Conservation (phyloP, 192 early-diverging fungal species). For the Backusella sp. region DNA sequence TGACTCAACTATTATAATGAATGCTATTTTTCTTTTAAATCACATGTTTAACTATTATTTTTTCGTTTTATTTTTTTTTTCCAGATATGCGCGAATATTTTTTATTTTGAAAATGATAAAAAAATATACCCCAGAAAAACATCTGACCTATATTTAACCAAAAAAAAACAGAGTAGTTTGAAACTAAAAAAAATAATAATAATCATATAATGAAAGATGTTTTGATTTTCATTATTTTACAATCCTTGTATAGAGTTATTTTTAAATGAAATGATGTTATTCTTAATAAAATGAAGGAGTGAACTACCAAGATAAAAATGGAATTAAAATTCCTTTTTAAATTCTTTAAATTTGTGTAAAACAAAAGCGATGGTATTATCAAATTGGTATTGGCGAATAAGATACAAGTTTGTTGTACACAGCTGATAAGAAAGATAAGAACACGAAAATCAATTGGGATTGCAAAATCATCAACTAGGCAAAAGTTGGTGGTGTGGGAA, state of each 20-base stretch:
- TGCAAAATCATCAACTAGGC: slow-evolving; percentile 5
- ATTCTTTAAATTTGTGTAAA: background rate
- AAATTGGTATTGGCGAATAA: background rate
- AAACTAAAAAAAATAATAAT: background rate
- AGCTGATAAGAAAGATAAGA: slow-evolving; percentile 8
- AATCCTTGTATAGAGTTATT: background rate
- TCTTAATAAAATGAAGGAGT: slow-evolving; percentile 1
- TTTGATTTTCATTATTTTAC: background rate
- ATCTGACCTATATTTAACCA: slow-evolving; percentile 7
- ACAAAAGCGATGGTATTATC: background rate
- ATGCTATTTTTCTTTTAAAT: background rate
- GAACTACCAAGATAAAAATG: background rate
- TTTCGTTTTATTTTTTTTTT: background rate
- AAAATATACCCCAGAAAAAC: background rate
- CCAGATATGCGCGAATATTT: background rate
- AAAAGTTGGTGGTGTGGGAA: slow-evolving; percentile 12
- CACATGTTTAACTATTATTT: background rate
- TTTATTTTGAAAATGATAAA: background rate
- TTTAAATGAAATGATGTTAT: background rate
- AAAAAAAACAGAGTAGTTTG: background rate
- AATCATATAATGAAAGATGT: background rate
- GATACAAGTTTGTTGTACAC: slow-evolving; percentile 1
- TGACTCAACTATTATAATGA: background rate
- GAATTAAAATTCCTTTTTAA: slow-evolving; percentile 5
- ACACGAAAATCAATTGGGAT: slow-evolving; percentile 4